Evolutionary conservation across 2,329 filamentous ascomycete species (phyloP).

Genomic region (Fusarium anguioides): DNA sequence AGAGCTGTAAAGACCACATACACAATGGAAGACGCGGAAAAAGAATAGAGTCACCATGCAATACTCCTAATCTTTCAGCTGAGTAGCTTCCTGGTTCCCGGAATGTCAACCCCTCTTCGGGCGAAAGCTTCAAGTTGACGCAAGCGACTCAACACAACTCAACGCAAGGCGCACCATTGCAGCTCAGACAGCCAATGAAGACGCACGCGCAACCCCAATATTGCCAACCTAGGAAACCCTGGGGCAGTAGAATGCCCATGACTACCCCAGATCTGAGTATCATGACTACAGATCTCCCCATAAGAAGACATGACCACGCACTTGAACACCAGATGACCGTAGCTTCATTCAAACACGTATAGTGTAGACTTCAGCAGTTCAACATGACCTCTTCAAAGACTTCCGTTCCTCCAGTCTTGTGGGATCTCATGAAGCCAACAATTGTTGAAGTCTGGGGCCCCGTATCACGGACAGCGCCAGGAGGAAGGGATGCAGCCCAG

Average conservation of each 20-base stretch:
- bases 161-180: slow-evolving; percentile 8
- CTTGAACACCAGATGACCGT: slow-evolving; percentile 1
- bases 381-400: slow-evolving; percentile 8
- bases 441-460: slow-evolving; percentile 39
- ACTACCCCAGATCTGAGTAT: slow-evolving; percentile 22
- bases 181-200: slow-evolving; percentile 24
- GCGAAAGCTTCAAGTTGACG: slow-evolving; percentile 20
- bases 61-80: slow-evolving; percentile 2
- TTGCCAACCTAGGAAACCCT: slow-evolving; percentile 11
- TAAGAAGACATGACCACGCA: slow-evolving; percentile 22
- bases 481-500: slow-evolving; percentile 36
- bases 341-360: slow-evolving; percentile 12
- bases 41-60: slow-evolving; percentile 12
- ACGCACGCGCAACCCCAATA: slow-evolving; percentile 12
- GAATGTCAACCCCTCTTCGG: slow-evolving; percentile 13
- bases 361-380: neutral
- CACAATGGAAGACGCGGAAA: neutral
- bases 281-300: slow-evolving; percentile 12
- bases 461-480: slow-evolving; percentile 40
- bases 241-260: slow-evolving; percentile 13
- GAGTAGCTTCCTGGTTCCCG: slow-evolving; percentile 30
- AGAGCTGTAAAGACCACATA: neutral
- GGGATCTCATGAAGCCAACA: slow-evolving; percentile 26
- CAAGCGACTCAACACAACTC: slow-evolving; percentile 15
- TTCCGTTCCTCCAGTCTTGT: slow-evolving; percentile 27